Base-by-base conservation (phyloP, 768 basidiomycete genomes). In the Panaeolus cyanescens region DNA sequence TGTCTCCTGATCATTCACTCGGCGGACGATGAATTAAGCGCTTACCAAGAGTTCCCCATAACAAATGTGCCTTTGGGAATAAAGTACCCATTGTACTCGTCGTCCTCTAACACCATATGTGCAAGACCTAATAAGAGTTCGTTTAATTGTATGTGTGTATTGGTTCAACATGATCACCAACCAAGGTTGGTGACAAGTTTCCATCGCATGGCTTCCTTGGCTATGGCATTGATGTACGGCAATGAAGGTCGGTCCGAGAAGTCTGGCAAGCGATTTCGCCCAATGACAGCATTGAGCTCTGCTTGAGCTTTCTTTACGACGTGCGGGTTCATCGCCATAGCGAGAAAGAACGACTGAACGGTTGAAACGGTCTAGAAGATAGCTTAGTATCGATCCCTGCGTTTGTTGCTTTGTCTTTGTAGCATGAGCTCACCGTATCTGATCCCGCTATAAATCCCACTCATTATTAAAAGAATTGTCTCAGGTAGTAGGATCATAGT, bases 261-360 rank as follows among this genome's bases (percentile, higher is more conserved):
- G 32, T 71, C 69, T 0, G 79, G 79, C 10, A 80, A 63, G 40
- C 71, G 60, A 19, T 71, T 70, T 5, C 61, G 56, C 17, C 74
- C 71, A 5, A 77, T 37, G 8, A 77, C 71, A 25, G 64, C 45
- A 59, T 77, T 78, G 3, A 80, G 65, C 55, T 79, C 73, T 3
- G 40, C 62, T 55, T 79, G 77, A 2, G 75, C 77, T 45, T 67
- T 74, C 33, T 62, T 64, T 8, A 74, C 65, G 8, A 72, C 69
- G 4, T 75, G 69, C 1, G 74, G 77, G 45, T 72, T 60, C 10
- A 70, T 59, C 1, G 73, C 61, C 56, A 78, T 72, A 3, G 66
- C 70, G 2, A 77, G 58, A 36, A 79, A 67, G 61, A 74, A 76
- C 0, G 65, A 67, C 10, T 62, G 62, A 17, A 76, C 62, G 0